These are phyloP conservation scores for Diaporthe sp. DNA, from an alignment of 2,329 filamentous ascomycete species.

Conservation along the genomic window DNA sequence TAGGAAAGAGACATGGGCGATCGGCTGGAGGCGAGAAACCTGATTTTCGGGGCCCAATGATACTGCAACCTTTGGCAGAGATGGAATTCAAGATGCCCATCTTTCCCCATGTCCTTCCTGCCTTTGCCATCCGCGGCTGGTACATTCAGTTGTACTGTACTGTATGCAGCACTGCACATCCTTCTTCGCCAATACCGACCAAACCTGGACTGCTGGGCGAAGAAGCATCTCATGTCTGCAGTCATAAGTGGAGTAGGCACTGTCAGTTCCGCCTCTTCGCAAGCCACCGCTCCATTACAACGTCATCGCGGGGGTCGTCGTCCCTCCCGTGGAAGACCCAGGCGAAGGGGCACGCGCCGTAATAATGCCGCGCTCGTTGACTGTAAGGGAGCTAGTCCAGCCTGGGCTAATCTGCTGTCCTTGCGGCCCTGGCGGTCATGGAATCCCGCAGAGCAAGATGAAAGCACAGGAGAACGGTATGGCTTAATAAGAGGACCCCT, in stretches of 20 bases:
- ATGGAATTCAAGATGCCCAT: constrained; percentile 29
- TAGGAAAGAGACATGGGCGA: constrained; percentile 31
- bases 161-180: constrained; percentile 6
- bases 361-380: constrained; percentile 4
- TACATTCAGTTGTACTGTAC: not conserved
- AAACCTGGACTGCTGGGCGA: not conserved
- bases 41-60: constrained; percentile 31
- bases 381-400: constrained; percentile 11
- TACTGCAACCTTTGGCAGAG: constrained; percentile 8
- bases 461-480: not conserved
- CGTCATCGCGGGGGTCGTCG: constrained; percentile 37
- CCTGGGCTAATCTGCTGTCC: constrained; percentile 16
- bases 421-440: not conserved
- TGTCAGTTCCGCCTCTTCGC: constrained; percentile 1
- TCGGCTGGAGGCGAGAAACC: constrained; percentile 30
- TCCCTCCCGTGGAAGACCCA: not conserved
- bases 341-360: not conserved
- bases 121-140: not conserved
- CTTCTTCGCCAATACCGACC: not conserved
- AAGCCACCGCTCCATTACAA: constrained; percentile 30
- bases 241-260: constrained; percentile 17
- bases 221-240: constrained; percentile 13
- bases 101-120: not conserved
- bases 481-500: not conserved
- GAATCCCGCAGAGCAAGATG: constrained; percentile 2